Conservation (phyloP, 1,139 yeast species). For the Candida sanyaensis region DNA sequence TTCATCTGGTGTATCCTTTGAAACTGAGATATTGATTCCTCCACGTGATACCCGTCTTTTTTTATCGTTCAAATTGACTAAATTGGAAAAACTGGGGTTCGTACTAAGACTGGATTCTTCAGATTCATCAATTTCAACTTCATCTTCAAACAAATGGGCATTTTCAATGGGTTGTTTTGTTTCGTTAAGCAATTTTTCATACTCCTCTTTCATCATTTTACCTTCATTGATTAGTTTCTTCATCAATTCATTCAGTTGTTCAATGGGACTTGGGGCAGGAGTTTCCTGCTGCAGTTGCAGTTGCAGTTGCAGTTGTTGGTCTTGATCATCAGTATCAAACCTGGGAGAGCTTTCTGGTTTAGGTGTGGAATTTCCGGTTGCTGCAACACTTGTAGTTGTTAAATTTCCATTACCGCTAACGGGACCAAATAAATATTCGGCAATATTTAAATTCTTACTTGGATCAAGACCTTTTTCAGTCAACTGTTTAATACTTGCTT, state of each 20-base stretch:
- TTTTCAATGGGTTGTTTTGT: constrained; percentile 25
- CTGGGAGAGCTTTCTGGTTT: constrained; percentile 1
- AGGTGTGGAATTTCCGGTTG: neutral
- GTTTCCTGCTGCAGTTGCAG: neutral
- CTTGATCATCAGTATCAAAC: neutral
- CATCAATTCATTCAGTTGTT: constrained; percentile 22
- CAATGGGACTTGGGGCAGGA: constrained; percentile 4
- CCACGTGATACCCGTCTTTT: constrained; percentile 32
- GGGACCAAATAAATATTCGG: constrained; percentile 43
- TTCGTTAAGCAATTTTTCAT: constrained; percentile 26
- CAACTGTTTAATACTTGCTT: constrained; percentile 45
- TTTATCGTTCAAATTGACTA: constrained; percentile 10
- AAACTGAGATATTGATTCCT: constrained; percentile 22
- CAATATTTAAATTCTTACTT: constrained; percentile 37
- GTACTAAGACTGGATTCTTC: constrained; percentile 11
- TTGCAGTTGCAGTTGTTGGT: neutral
- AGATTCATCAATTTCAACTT: constrained; percentile 16
- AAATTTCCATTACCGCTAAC: constrained; percentile 3
- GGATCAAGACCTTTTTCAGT: constrained; percentile 43
- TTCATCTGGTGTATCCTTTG: neutral
- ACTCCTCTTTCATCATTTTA: constrained; percentile 25
- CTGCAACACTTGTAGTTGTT: neutral
- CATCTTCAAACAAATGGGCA: constrained; percentile 33
- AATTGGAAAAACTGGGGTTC: constrained; percentile 11
- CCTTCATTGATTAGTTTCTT: constrained; percentile 30